Percentiles rank a stretch among this genome's conserved stretches.
Evolutionary conservation across 1,284 basidiomycete genomes (phyloP).

Genomic region (Cutaneotrichosporon cyanovorans): DNA sequence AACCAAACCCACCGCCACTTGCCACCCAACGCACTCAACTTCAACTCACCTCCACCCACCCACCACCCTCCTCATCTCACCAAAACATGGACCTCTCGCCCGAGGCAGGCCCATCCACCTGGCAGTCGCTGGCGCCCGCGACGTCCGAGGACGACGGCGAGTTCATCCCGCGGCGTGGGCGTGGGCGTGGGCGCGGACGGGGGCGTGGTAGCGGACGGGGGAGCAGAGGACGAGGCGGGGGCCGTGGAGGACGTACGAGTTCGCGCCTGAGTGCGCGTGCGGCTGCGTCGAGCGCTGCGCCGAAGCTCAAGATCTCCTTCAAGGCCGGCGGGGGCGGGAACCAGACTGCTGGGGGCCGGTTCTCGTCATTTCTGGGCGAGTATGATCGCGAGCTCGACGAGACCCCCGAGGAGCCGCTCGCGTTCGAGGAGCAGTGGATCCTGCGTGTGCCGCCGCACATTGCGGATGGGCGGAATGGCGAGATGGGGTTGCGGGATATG

Average conservation of each 20-base stretch:
- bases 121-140: neutral
- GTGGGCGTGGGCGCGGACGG: slow-evolving; percentile 16
- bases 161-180: slow-evolving; percentile 1
- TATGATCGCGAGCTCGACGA: slow-evolving; percentile 94
- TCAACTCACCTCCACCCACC: no score
- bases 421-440: slow-evolving; percentile 97
- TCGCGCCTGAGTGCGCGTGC: slow-evolving; percentile 15
- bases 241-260: slow-evolving; percentile 6
- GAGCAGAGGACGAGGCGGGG: slow-evolving; percentile 8
- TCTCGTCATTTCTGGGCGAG: slow-evolving; percentile 69
- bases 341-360: slow-evolving; percentile 20
- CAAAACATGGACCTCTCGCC: neutral
- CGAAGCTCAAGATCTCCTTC: slow-evolving; percentile 36
- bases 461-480: slow-evolving; percentile 34
- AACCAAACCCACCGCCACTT: slow-evolving; percentile 5
- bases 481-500: slow-evolving; percentile 67
- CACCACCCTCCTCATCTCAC: no score
- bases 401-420: slow-evolving; percentile 75
- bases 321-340: slow-evolving; percentile 19
- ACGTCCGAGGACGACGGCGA: neutral
- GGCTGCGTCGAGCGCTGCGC: slow-evolving; percentile 6
- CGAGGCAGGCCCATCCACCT: neutral
- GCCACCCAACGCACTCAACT: neutral
- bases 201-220: slow-evolving; percentile 14
- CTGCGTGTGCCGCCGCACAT: slow-evolving; percentile 71